Evolutionary conservation across 805 yeast genomes (phyloP).

Genomic region (Pichia occidentalis): DNA sequence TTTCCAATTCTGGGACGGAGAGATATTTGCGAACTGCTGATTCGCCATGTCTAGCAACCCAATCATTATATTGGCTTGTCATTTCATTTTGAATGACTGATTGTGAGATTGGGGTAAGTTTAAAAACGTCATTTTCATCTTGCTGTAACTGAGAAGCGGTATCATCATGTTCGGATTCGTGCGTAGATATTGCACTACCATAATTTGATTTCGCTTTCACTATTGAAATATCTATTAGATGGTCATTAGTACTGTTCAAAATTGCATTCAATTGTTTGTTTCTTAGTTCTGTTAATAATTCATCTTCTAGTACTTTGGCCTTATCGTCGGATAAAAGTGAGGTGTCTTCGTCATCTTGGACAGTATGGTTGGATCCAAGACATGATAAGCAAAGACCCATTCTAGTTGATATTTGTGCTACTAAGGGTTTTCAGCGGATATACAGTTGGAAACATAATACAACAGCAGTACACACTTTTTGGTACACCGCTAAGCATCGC

Average conservation of each 20-base stretch:
- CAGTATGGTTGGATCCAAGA: conserved; percentile 13
- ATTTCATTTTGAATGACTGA: conserved; percentile 5
- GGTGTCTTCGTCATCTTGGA: conserved; percentile 7
- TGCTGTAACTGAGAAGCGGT: conserved; percentile 6
- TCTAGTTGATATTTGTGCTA: too few species aligned
- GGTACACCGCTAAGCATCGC: too few species aligned
- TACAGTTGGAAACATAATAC: not conserved
- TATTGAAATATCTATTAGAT: conserved; percentile 26
- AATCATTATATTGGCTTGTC: conserved; percentile 4
- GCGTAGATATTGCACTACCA: not conserved
- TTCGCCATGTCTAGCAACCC: conserved; percentile 2
- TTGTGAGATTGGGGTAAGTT: conserved; percentile 8
- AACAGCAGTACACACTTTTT: too few species aligned
- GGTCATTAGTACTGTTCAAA: conserved; percentile 30
- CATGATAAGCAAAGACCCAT: conserved; percentile 34
- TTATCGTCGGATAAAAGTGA: conserved; percentile 9
- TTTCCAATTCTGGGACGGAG: not conserved
- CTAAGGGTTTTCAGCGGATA: too few species aligned
- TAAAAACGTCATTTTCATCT: conserved; percentile 8
- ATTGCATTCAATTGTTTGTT: conserved; percentile 29
- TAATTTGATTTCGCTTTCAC: conserved; percentile 12
- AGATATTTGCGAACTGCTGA: conserved; percentile 1
- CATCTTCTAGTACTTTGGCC: conserved; percentile 15
- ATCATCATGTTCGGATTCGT: not conserved
- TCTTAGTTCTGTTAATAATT: conserved; percentile 23